Conservation (phyloP, 306 rosid species). For the Alnus rubra region DNA sequence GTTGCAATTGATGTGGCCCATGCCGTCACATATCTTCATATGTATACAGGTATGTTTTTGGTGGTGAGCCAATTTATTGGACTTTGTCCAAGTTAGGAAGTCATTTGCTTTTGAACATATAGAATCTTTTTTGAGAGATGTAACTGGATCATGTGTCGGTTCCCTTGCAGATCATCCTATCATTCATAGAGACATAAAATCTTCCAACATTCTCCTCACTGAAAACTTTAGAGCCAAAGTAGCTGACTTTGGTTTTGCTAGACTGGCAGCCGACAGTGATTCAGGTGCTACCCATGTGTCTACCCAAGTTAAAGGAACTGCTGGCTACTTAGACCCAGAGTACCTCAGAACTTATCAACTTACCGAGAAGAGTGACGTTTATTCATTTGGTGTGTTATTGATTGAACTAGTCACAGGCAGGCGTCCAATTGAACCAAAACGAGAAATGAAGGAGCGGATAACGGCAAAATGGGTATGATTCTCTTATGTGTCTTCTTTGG, state of each 20-base stretch:
- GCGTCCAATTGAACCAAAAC: slow-evolving; percentile 93
- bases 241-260: slow-evolving; percentile 96
- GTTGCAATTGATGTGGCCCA: slow-evolving; percentile 95
- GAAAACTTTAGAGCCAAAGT: slow-evolving; percentile 88
- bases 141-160: slow-evolving; percentile 15
- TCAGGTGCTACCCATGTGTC: slow-evolving; percentile 90
- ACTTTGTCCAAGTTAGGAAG: background rate
- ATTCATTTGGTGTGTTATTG: slow-evolving; percentile 88
- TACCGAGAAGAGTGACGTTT: slow-evolving; percentile 96
- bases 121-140: slow-evolving; percentile 23
- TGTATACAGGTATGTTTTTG: slow-evolving; percentile 68
- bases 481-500: slow-evolving; percentile 21
- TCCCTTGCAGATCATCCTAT: slow-evolving; percentile 81
- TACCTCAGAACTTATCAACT: slow-evolving; percentile 91
- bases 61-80: slow-evolving; percentile 15
- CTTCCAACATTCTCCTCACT: slow-evolving; percentile 90
- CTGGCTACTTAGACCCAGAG: slow-evolving; percentile 99
- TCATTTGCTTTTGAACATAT: background rate
- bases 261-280: slow-evolving; percentile 82
- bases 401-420: slow-evolving; percentile 93
- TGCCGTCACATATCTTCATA: slow-evolving; percentile 94
- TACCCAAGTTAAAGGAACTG: slow-evolving; percentile 97
- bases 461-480: slow-evolving; percentile 80
- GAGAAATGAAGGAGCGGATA: slow-evolving; percentile 67
- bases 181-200: slow-evolving; percentile 92